These are phyloP conservation scores for Middelhovenomyces tepae DNA, from an alignment of 805 yeast species.

Conservation along the genomic window DNA sequence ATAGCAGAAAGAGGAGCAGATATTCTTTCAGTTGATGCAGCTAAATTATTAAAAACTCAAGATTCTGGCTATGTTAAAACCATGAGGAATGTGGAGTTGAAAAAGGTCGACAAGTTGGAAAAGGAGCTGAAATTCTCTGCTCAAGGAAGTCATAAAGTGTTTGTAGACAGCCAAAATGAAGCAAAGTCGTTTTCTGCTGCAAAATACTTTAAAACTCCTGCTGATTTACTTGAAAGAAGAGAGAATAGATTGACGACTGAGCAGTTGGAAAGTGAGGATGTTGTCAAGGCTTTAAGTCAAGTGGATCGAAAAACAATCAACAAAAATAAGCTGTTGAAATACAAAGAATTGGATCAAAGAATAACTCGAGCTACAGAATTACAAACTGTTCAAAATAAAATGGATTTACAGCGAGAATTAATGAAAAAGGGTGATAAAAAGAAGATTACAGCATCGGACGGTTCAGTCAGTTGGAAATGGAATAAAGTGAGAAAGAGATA, in stretches of 20 bases:
- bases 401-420: constrained; percentile 73
- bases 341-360: constrained; percentile 50
- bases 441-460: constrained; percentile 58
- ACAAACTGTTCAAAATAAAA: constrained; percentile 54
- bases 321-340: constrained; percentile 38
- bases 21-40: constrained; percentile 64
- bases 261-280: constrained; percentile 37
- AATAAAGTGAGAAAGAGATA: constrained; percentile 42
- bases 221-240: constrained; percentile 46
- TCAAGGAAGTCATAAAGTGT: constrained; percentile 75
- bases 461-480: constrained; percentile 75
- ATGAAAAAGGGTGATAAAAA: constrained; percentile 87
- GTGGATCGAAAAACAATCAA: constrained; percentile 21
- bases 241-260: constrained; percentile 62
- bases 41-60: constrained; percentile 78
- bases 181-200: constrained; percentile 55
- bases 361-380: constrained; percentile 64
- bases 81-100: constrained; percentile 57
- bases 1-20: constrained; percentile 46
- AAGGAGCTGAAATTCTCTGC: constrained; percentile 29
- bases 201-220: constrained; percentile 61
- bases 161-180: constrained; percentile 57
- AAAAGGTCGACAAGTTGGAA: constrained; percentile 51
- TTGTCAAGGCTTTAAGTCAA: constrained; percentile 9
- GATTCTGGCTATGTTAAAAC: constrained; percentile 82